phyloP scores from a whole-genome alignment of 805 yeast genomes.

The Blastobotrys mokoenaii region DNA sequence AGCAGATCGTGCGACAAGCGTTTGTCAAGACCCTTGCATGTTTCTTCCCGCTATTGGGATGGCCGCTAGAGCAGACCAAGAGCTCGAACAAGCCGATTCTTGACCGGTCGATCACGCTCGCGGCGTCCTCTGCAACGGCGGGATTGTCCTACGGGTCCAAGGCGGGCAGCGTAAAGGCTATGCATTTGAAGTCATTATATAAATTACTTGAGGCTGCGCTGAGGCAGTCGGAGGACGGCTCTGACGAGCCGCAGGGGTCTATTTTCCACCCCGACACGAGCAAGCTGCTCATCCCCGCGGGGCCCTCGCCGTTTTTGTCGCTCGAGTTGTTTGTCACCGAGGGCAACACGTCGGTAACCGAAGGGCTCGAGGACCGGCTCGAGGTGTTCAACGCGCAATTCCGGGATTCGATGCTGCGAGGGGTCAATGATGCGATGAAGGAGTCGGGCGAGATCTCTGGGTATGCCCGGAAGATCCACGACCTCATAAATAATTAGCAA shows the following conservation, averaged over 20 bases:
- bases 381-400: conserved; percentile 22
- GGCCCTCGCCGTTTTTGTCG: conserved; percentile 56
- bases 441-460: too few relatives aligned
- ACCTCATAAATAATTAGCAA: too few relatives aligned
- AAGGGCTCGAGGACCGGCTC: conserved; percentile 12
- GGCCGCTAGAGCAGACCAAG: conserved; percentile 43
- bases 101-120: conserved; percentile 17
- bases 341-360: conserved; percentile 13
- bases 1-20: conserved; percentile 48
- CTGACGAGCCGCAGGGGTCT: conserved; percentile 8
- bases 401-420: conserved; percentile 14
- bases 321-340: conserved; percentile 49
- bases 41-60: conserved; percentile 62
- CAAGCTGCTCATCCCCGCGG: conserved; percentile 45
- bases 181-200: conserved; percentile 32
- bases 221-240: conserved; percentile 20
- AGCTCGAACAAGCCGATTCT: conserved; percentile 7
- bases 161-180: conserved; percentile 15
- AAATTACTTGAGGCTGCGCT: conserved; percentile 40
- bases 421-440: conserved; percentile 11
- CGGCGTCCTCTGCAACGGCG: conserved; percentile 29
- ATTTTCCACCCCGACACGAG: conserved; percentile 40
- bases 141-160: conserved; percentile 21
- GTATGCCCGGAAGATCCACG: too few relatives aligned
- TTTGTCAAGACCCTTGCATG: conserved; percentile 65